A percentile compares a stretch with the other conserved stretches of the same genome.
Evolutionary conservation across 352 stramenopile species (phyloP).

Genomic region (Globisporangium polare): DNA sequence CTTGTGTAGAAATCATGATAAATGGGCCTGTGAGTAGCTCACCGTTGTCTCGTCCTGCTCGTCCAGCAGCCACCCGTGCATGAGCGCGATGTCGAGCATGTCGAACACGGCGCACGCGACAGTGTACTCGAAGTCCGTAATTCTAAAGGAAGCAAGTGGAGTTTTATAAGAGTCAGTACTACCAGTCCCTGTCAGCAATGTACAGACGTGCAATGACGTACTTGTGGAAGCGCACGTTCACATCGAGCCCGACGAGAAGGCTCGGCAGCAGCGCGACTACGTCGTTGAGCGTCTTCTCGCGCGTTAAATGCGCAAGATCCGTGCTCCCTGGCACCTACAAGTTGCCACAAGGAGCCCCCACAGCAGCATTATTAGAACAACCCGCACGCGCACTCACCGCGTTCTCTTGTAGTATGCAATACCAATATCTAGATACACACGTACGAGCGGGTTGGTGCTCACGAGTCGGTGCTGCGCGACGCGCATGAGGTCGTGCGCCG

Average conservation of each 20-base stretch:
- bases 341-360: no score
- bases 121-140: conserved; percentile 95
- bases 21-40: no score
- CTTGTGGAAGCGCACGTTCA: conserved; percentile 97
- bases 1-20: no score
- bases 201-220: no score
- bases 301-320: conserved; percentile 58
- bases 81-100: conserved; percentile 92
- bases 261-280: conserved; percentile 90
- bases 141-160: conserved; percentile 31
- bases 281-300: conserved; percentile 87
- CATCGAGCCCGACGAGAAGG: conserved; percentile 95
- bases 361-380: neutral
- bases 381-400: neutral
- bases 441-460: conserved; percentile 69
- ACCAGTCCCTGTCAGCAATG: no score
- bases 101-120: conserved; percentile 94
- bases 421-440: neutral
- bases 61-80: conserved; percentile 98
- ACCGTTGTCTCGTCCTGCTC: conserved; percentile 84
- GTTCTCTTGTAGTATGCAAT: no score
- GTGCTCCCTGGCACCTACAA: conserved; percentile 37
- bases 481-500: conserved; percentile 88
- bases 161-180: no score
- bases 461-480: conserved; percentile 88